A percentile compares a stretch with the other conserved stretches of the same genome.
These are phyloP conservation scores for Barbarea vulgaris DNA, from an alignment of 345 rosid species.

Conservation along the genomic window DNA sequence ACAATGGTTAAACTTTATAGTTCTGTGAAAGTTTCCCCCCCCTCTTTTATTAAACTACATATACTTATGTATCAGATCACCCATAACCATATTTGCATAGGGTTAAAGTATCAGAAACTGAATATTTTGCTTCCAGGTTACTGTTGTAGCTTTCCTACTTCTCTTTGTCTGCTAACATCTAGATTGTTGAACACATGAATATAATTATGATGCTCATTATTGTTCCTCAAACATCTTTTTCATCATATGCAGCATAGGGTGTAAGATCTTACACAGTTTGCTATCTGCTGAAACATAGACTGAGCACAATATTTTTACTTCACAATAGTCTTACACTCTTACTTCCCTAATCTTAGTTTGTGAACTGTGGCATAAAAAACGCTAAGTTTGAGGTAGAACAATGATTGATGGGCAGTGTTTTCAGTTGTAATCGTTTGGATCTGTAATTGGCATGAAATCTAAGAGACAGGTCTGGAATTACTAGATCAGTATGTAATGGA, in stretches of 20 bases:
- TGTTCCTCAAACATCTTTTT: slow-evolving; percentile 6
- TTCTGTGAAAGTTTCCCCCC: background rate
- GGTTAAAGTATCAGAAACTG: background rate
- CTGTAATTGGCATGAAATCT: background rate
- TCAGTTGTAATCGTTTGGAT: background rate
- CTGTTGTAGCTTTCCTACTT: background rate
- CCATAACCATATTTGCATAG: background rate
- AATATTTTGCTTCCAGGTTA: background rate
- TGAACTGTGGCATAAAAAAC: background rate
- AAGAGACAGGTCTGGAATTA: background rate
- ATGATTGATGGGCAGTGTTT: background rate
- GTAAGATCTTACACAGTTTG: slow-evolving; percentile 5
- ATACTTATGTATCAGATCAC: background rate
- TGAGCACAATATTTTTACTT: background rate
- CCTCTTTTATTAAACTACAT: background rate
- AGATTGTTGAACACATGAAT: slow-evolving; percentile 1
- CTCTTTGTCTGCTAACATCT: slow-evolving; percentile 2
- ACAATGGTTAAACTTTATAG: background rate
- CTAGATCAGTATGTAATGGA: background rate
- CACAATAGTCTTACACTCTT: background rate
- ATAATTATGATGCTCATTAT: background rate
- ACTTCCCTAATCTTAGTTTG: background rate
- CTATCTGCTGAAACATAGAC: background rate
- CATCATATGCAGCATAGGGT: background rate
- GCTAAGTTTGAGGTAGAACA: background rate